A percentile compares a stretch with the other conserved stretches of the same genome.
phyloP scores from a whole-genome alignment of 495 filamentous ascomycete genomes.

The Tuber calosporum region DNA sequence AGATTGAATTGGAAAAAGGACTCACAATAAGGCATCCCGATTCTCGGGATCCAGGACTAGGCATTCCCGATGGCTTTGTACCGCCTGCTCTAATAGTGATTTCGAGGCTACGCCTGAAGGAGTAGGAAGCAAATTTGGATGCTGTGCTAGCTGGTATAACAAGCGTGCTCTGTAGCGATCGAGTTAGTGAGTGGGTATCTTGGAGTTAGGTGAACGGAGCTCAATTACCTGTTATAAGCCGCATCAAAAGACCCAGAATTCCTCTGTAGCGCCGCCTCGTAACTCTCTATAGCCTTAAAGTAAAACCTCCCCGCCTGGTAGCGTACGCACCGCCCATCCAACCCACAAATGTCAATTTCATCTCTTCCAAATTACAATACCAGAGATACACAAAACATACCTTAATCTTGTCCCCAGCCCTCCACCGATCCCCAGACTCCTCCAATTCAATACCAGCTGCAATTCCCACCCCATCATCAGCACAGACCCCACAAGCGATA shows the following conservation, averaged over 20 bases:
- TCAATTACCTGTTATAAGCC: conserved; percentile 29
- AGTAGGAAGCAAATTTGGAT: conserved; percentile 20
- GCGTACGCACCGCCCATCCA: not conserved
- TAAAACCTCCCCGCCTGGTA: conserved; percentile 37
- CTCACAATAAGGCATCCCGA: conserved; percentile 37
- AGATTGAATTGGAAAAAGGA: not conserved
- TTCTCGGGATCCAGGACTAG: conserved; percentile 21
- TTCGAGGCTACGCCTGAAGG: conserved; percentile 4
- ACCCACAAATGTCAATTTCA: conserved; percentile 8
- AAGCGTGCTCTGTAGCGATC: conserved; percentile 23
- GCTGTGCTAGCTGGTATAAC: conserved; percentile 33
- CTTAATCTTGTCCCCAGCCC: conserved; percentile 36
- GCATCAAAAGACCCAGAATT: conserved; percentile 29
- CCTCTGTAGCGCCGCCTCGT: conserved; percentile 20
- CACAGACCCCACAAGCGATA: not conserved
- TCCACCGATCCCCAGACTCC: conserved; percentile 40
- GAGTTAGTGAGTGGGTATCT: not conserved
- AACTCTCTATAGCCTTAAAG: conserved; percentile 32
- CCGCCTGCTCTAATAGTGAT: conserved; percentile 19
- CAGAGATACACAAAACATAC: conserved; percentile 7
- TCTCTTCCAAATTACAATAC: not conserved
- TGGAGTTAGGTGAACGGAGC: not conserved
- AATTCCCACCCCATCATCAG: not conserved
- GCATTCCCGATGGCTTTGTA: conserved; percentile 29
- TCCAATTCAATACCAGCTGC: conserved; percentile 34